Evolutionary conservation across 1,284 basidiomycete species (phyloP).

Genomic region (Agroathelia rolfsii): DNA sequence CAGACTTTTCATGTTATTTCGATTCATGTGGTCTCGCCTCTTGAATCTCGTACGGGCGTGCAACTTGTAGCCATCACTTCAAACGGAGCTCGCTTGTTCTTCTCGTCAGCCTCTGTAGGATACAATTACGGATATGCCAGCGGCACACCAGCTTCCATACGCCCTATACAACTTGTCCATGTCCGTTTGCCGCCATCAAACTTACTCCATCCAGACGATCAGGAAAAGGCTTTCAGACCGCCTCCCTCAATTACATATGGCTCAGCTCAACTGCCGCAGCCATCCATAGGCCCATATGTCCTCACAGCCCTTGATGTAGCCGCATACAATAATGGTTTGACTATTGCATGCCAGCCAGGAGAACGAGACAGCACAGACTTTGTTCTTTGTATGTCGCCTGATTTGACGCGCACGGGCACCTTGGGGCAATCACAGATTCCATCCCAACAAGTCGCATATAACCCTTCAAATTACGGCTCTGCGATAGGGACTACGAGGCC

Average conservation of each 20-base stretch:
- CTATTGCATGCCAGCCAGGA: slow-evolving; percentile 57
- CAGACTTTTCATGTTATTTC: slow-evolving; percentile 56
- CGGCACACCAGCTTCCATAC: slow-evolving; percentile 21
- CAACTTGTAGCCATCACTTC: slow-evolving; percentile 75
- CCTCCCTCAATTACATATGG: slow-evolving; percentile 31
- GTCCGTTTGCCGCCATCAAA: slow-evolving; percentile 73
- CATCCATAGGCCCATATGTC: slow-evolving; percentile 43
- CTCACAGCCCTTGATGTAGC: slow-evolving; percentile 46
- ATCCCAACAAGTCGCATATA: slow-evolving; percentile 27
- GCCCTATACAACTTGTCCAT: slow-evolving; percentile 59
- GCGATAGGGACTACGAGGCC: slow-evolving; percentile 39
- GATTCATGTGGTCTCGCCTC: slow-evolving; percentile 52
- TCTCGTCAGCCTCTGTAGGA: slow-evolving; percentile 42
- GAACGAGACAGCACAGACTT: slow-evolving; percentile 69
- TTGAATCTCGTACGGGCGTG: slow-evolving; percentile 54
- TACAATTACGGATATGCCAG: slow-evolving; percentile 36
- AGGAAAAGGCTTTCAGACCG: slow-evolving; percentile 37
- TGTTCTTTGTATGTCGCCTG: slow-evolving; percentile 67
- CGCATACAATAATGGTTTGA: slow-evolving; percentile 55
- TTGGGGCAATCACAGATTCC: slow-evolving; percentile 48
- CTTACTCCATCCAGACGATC: slow-evolving; percentile 67
- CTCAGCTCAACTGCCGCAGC: slow-evolving; percentile 29
- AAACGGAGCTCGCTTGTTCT: slow-evolving; percentile 75
- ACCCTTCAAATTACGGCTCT: slow-evolving; percentile 27
- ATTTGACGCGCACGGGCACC: slow-evolving; percentile 58